A percentile compares a stretch with the other conserved stretches of the same genome.
phyloP scores from a whole-genome alignment of 2,329 filamentous ascomycete species.

The Fusarium pseudonygamai region DNA sequence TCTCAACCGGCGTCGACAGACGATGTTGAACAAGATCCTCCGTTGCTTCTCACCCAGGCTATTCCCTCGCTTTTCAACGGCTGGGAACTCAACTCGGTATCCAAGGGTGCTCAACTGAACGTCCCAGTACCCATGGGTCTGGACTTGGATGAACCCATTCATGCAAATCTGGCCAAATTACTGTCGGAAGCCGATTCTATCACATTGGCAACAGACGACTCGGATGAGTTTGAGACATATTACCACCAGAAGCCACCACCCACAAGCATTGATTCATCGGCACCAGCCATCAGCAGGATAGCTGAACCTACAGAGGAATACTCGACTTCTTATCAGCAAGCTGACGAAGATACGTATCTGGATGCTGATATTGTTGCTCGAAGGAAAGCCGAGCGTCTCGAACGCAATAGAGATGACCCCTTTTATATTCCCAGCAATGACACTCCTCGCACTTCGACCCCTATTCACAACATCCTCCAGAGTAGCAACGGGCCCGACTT shows the following conservation, averaged over 20 bases:
- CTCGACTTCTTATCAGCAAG: conserved; percentile 66
- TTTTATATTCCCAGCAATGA: conserved; percentile 81
- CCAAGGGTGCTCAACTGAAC: conserved; percentile 81
- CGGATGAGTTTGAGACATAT: conserved; percentile 74
- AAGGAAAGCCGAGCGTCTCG: conserved; percentile 78
- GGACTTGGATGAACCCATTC: conserved; percentile 84
- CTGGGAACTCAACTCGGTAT: conserved; percentile 91
- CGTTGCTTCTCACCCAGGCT: conserved; percentile 86
- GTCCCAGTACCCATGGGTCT: conserved; percentile 81
- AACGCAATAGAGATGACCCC: conserved; percentile 90
- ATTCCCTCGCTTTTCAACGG: conserved; percentile 89
- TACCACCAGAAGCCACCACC: conserved; percentile 67
- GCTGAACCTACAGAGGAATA: conserved; percentile 60
- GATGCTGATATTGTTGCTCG: conserved; percentile 79
- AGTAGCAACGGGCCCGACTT: conserved; percentile 79
- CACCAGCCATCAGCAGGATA: conserved; percentile 65
- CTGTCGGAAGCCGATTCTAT: conserved; percentile 67
- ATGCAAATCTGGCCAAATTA: conserved; percentile 74
- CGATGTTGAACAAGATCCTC: conserved; percentile 70
- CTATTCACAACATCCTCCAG: conserved; percentile 79
- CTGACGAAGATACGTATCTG: conserved; percentile 70
- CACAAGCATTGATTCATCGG: conserved; percentile 60
- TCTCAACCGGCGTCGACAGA: conserved; percentile 69
- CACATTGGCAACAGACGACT: conserved; percentile 60
- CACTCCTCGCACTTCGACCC: conserved; percentile 74